Evolutionary conservation across 257 asterid genomes (phyloP).

Genomic region (Forsythia viridissima): DNA sequence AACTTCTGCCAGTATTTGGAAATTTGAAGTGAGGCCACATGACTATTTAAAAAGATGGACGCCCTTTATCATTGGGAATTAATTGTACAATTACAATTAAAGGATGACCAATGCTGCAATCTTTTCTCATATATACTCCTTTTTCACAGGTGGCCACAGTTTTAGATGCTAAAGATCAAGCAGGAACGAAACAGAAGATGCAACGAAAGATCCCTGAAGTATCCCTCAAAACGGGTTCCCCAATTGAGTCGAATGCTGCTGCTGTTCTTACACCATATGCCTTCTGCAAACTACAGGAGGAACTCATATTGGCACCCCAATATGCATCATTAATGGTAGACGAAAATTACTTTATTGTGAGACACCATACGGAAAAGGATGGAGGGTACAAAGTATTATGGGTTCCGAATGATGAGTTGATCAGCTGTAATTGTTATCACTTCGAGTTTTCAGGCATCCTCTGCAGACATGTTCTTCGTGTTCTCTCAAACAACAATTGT

Average conservation of each 20-base stretch:
- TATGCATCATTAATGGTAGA: slow-evolving; percentile 53
- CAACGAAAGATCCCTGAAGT: slow-evolving; percentile 36
- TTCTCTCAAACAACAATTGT: slow-evolving; percentile 54
- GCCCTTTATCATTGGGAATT: not conserved
- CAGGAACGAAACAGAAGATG: slow-evolving; percentile 28
- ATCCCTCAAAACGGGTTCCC: slow-evolving; percentile 53
- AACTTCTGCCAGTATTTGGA: not conserved
- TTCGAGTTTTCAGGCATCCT: slow-evolving; percentile 66
- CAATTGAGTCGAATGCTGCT: slow-evolving; percentile 60
- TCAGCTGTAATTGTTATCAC: slow-evolving; percentile 51
- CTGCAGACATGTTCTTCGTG: slow-evolving; percentile 60
- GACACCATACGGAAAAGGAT: slow-evolving; percentile 54
- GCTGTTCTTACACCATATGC: slow-evolving; percentile 58
- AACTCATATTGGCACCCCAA: slow-evolving; percentile 59
- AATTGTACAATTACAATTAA: not conserved
- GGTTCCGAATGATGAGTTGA: slow-evolving; percentile 57
- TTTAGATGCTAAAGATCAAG: slow-evolving; percentile 40
- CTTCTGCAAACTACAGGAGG: slow-evolving; percentile 56
- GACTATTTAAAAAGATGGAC: not conserved
- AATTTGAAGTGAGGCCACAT: not conserved
- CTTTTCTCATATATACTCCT: not conserved
- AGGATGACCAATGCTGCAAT: not conserved
- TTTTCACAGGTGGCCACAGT: slow-evolving; percentile 44
- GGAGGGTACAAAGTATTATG: slow-evolving; percentile 62
- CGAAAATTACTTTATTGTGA: slow-evolving; percentile 48